Conservation (phyloP, 805 yeast species). For the Kluyveromyces wickerhamii region DNA sequence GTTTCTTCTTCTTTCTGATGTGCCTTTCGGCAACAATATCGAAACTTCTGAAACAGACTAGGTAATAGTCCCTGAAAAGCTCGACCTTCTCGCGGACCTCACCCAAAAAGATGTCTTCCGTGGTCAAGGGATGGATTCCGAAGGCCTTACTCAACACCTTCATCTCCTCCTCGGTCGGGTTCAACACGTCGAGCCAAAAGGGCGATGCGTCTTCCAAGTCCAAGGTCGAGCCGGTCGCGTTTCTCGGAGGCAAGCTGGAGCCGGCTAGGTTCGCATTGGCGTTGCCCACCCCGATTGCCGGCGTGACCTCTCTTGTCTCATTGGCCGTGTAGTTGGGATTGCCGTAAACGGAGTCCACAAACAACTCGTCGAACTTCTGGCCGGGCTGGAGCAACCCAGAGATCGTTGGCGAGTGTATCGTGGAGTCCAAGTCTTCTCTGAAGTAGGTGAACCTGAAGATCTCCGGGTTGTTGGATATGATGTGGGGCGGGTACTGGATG, state of each 20-base stretch:
- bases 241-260: constrained; percentile 5
- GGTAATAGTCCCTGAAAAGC: constrained; percentile 80
- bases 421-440: constrained; percentile 81
- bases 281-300: constrained; percentile 4
- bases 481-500: constrained; percentile 38
- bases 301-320: constrained; percentile 4
- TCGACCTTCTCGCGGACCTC: constrained; percentile 96
- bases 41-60: constrained; percentile 81
- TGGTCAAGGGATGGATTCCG: constrained; percentile 92
- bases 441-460: constrained; percentile 83
- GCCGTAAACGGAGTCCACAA: constrained; percentile 38
- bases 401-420: constrained; percentile 82
- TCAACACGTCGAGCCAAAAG: constrained; percentile 88
- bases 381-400: constrained; percentile 68
- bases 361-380: constrained; percentile 54
- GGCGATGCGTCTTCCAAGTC: constrained; percentile 43
- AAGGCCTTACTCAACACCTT: constrained; percentile 82
- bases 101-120: constrained; percentile 89
- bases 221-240: constrained; percentile 10
- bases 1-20: constrained; percentile 41
- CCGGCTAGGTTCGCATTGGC: constrained; percentile 1
- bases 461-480: constrained; percentile 39
- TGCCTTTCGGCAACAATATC: constrained; percentile 72
- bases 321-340: constrained; percentile 9
- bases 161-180: constrained; percentile 97